phyloP scores from a whole-genome alignment of 148 eudicot species.

The Vaccinium corymbosum region DNA sequence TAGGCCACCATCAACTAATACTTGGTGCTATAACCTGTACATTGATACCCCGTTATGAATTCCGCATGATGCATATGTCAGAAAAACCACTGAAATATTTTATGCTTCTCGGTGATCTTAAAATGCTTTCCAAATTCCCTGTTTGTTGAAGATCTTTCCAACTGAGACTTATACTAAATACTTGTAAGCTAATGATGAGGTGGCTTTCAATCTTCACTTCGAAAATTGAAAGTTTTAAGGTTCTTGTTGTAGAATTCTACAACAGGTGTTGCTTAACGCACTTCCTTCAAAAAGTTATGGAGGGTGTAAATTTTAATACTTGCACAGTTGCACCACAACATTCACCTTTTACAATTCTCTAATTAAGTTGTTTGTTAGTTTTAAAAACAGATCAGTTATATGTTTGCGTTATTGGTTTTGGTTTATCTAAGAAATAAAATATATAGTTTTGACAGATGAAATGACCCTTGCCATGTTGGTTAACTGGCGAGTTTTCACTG shows the following conservation, averaged over 20 bases:
- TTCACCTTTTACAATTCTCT: not conserved
- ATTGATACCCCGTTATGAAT: not conserved
- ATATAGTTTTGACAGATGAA: not conserved
- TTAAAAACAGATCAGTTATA: not conserved
- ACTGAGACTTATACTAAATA: not conserved
- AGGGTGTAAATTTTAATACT: not conserved
- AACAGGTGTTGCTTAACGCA: not conserved
- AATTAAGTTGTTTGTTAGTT: not conserved
- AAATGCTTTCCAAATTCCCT: not conserved
- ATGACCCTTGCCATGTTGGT: not conserved
- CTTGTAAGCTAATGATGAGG: not conserved
- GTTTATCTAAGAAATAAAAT: not conserved
- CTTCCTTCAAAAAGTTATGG: not conserved
- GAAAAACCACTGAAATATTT: not conserved
- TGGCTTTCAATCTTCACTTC: not conserved
- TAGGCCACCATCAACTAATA: not conserved
- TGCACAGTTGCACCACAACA: not conserved
- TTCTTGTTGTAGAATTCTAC: not conserved
- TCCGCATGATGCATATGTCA: not conserved
- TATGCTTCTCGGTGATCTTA: not conserved
- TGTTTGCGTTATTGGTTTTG: not conserved
- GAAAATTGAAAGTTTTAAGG: not conserved
- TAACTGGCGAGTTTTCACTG: not conserved
- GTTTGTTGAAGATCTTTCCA: not conserved
- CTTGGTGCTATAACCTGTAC: not conserved